A percentile compares a stretch with the other conserved stretches of the same genome.
Evolutionary conservation across 2,329 filamentous ascomycete genomes (phyloP).

Genomic region (Ophiocordyceps camponoti-floridani): DNA sequence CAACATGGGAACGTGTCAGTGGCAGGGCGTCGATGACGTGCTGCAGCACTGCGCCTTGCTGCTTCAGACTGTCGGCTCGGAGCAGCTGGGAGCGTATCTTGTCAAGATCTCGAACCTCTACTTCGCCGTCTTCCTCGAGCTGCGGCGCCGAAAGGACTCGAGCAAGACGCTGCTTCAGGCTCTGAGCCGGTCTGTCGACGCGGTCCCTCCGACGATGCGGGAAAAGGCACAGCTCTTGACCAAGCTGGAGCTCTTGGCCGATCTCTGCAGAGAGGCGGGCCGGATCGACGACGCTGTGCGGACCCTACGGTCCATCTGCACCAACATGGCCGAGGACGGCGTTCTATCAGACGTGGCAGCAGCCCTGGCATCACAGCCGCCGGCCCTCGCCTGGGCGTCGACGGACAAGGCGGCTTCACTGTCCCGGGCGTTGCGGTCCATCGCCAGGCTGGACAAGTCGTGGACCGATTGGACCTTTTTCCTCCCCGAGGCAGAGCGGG

Average conservation of each 20-base stretch:
- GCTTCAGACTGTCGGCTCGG: slow-evolving; percentile 30
- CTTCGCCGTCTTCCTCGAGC: slow-evolving; percentile 40
- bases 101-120: slow-evolving; percentile 57
- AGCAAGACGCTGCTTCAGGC: slow-evolving; percentile 31
- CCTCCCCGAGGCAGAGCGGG: slow-evolving; percentile 31
- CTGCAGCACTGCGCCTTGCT: slow-evolving; percentile 37
- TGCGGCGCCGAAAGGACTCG: slow-evolving; percentile 24
- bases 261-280: slow-evolving; percentile 35
- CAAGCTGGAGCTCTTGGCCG: slow-evolving; percentile 51
- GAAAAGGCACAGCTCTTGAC: slow-evolving; percentile 39
- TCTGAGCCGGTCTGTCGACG: slow-evolving; percentile 45
- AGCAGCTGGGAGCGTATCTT: slow-evolving; percentile 27
- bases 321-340: slow-evolving; percentile 40
- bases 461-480: slow-evolving; percentile 37
- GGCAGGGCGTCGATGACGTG: slow-evolving; percentile 37
- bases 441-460: slow-evolving; percentile 40
- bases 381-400: slow-evolving; percentile 33
- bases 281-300: slow-evolving; percentile 38
- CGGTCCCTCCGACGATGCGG: slow-evolving; percentile 36
- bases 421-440: slow-evolving; percentile 38
- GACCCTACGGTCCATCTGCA: slow-evolving; percentile 41
- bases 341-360: slow-evolving; percentile 34
- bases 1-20: slow-evolving; percentile 29
- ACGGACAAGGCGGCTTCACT: slow-evolving; percentile 31
- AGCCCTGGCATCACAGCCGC: slow-evolving; percentile 28